Conservation (phyloP, 2,329 filamentous ascomycete genomes). For the Aspergillus felis region DNA sequence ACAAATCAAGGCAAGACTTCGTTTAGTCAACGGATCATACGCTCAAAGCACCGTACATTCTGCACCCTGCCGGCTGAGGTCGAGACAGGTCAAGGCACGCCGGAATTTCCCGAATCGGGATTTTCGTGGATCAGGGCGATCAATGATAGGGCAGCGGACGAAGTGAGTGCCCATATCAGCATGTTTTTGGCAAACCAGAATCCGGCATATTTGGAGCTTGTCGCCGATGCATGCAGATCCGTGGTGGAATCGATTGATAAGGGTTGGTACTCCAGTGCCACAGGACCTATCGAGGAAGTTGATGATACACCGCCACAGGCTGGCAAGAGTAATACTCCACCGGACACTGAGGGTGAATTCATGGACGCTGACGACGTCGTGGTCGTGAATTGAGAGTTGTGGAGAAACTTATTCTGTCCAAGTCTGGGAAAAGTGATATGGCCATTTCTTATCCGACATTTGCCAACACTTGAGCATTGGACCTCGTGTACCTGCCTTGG, state of each 20-base stretch:
- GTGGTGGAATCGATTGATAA: slow-evolving; percentile 39
- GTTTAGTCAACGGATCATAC: slow-evolving; percentile 35
- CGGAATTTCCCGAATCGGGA: slow-evolving; percentile 29
- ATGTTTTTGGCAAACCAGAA: slow-evolving; percentile 47
- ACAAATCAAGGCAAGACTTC: slow-evolving; percentile 21
- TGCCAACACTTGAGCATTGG: not conserved
- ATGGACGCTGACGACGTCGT: slow-evolving; percentile 35
- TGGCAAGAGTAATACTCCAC: slow-evolving; percentile 7
- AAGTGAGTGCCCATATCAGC: slow-evolving; percentile 70
- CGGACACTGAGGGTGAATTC: slow-evolving; percentile 19
- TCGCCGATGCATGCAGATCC: slow-evolving; percentile 35
- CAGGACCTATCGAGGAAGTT: slow-evolving; percentile 16
- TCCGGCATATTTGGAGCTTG: slow-evolving; percentile 40
- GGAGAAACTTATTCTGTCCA: not conserved
- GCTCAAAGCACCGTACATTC: slow-evolving; percentile 71
- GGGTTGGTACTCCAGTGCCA: slow-evolving; percentile 36
- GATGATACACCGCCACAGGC: slow-evolving; percentile 14
- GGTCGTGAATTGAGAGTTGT: slow-evolving; percentile 25
- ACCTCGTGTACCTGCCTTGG: not conserved
- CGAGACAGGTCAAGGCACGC: slow-evolving; percentile 21
- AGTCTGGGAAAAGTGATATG: not conserved
- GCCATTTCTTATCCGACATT: not conserved
- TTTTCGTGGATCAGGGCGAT: slow-evolving; percentile 65
- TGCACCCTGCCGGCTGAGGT: slow-evolving; percentile 69
- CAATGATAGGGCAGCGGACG: slow-evolving; percentile 76